A percentile compares a stretch with the other conserved stretches of the same genome.
Conservation (phyloP, 192 early-diverging fungal genomes). For the Diversispora epigaea region DNA sequence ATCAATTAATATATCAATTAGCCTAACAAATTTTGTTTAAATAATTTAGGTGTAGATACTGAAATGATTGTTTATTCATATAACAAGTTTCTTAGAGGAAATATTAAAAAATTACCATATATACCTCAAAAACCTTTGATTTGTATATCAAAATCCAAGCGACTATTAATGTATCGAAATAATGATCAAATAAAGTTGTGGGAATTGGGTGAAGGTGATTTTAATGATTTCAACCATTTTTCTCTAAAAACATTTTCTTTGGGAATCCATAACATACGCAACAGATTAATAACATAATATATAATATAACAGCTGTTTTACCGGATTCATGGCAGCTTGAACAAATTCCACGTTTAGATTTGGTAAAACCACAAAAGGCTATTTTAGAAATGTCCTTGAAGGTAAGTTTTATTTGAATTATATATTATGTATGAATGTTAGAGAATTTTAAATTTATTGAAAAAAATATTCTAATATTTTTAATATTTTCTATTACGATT, state of each 20-base stretch:
- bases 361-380: slow-evolving; percentile 64
- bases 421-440: no score
- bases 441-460: no score
- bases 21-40: slow-evolving; percentile 59
- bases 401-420: slow-evolving; percentile 18
- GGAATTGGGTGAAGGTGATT: slow-evolving; percentile 69
- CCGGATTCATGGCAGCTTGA: slow-evolving; percentile 12
- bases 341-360: slow-evolving; percentile 47
- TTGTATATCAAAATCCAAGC: slow-evolving; percentile 63
- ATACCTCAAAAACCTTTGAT: slow-evolving; percentile 60
- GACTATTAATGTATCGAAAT: slow-evolving; percentile 61
- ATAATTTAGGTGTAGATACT: slow-evolving; percentile 74
- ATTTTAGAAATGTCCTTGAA: slow-evolving; percentile 78
- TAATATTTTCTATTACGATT: background rate
- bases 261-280: background rate
- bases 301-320: slow-evolving; percentile 1
- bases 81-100: slow-evolving; percentile 58
- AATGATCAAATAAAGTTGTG: slow-evolving; percentile 75
- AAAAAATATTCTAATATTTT: no score
- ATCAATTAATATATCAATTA: background rate
- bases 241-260: background rate
- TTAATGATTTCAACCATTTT: background rate
- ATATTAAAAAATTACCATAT: slow-evolving; percentile 62
- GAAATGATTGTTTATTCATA: slow-evolving; percentile 63
- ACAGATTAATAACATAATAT: background rate